Conservation (phyloP, 495 filamentous ascomycete species). For the Xylaria palmicola region DNA sequence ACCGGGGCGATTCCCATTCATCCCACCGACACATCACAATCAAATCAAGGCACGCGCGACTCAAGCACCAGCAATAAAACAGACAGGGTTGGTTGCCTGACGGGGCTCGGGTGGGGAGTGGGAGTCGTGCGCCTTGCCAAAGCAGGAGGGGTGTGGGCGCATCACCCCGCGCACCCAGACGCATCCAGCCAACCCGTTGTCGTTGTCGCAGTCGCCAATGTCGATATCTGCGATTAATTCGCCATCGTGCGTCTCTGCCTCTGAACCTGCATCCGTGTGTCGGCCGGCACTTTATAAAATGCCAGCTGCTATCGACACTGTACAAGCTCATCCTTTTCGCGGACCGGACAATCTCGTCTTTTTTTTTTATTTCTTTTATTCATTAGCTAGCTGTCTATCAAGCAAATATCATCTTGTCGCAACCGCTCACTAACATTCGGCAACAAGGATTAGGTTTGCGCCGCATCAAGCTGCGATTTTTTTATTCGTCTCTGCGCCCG, state of each 20-base stretch:
- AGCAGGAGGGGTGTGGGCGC: neutral
- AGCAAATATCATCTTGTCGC: neutral
- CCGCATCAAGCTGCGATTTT: conserved; percentile 11
- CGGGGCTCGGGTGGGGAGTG: neutral
- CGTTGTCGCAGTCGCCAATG: too few species aligned
- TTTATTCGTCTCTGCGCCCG: neutral
- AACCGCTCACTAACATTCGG: neutral
- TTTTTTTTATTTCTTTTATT: neutral
- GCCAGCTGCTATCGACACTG: neutral
- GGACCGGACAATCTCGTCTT: neutral
- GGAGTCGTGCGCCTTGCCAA: neutral
- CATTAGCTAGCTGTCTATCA: neutral
- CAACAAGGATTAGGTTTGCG: neutral
- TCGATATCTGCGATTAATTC: too few species aligned
- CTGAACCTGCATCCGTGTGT: too few species aligned
- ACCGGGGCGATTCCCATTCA: conserved; percentile 1
- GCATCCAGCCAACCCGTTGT: too few species aligned
- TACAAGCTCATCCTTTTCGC: neutral
- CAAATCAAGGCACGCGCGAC: neutral
- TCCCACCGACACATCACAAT: conserved; percentile 1
- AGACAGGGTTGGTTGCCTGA: neutral
- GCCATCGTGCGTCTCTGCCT: neutral
- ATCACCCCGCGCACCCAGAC: conserved; percentile 12
- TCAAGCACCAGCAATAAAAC: conserved; percentile 3
- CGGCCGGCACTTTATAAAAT: neutral